These are phyloP conservation scores for Beauveria pseudobassiana DNA, from an alignment of 2,329 filamentous ascomycete species.

Conservation along the genomic window DNA sequence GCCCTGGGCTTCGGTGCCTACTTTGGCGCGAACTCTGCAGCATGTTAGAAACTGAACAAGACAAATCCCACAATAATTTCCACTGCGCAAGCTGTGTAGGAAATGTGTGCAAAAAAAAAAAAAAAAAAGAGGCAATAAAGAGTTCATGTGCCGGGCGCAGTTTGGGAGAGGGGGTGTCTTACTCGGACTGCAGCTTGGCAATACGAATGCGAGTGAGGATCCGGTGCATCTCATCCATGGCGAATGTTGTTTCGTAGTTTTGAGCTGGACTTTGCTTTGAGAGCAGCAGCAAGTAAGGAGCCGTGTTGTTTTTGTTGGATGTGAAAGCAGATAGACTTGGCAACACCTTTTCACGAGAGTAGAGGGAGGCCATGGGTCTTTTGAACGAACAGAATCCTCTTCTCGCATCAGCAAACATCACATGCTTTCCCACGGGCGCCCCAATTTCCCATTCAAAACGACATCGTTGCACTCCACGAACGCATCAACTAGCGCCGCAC, in stretches of 20 bases:
- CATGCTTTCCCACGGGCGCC: background rate
- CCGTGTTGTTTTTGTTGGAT: background rate
- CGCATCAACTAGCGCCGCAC: background rate
- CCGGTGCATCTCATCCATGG: conserved; percentile 34
- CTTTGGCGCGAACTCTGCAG: conserved; percentile 7
- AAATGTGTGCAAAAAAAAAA: background rate
- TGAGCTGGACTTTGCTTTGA: too few species aligned
- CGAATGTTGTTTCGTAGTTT: conserved; percentile 13
- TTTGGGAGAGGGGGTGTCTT: conserved; percentile 19
- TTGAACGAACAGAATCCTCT: background rate
- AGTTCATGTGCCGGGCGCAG: background rate
- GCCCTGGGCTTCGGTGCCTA: conserved; percentile 1
- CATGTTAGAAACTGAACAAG: background rate
- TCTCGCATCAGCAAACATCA: background rate
- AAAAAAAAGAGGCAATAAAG: background rate
- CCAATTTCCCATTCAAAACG: background rate
- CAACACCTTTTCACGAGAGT: background rate
- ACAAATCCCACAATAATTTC: background rate
- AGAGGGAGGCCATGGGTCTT: background rate
- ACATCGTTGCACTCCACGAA: too few species aligned
- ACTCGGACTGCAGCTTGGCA: conserved; percentile 40
- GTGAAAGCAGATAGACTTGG: background rate
- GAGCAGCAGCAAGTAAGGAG: background rate
- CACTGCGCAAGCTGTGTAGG: too few species aligned
- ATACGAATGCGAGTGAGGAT: conserved; percentile 40